Base-by-base conservation (phyloP, 768 basidiomycete genomes). In the Xerocomus potaroensis region DNA sequence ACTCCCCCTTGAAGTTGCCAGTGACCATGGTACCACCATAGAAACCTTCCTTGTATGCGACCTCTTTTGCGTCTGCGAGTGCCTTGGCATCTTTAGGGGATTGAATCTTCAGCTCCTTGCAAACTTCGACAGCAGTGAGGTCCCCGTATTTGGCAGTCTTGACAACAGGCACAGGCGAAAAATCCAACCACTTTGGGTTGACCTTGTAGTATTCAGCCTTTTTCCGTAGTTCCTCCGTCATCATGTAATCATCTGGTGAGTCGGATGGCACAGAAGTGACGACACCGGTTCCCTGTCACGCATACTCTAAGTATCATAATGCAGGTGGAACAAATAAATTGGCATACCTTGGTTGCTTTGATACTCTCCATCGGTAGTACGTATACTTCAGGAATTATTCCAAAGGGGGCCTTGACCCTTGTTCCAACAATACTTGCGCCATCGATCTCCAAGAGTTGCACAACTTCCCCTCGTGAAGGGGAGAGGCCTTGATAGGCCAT, bases 361-460 rank as follows among this genome's bases (percentile, higher is more conserved):
- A 98, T 92, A 55, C 85, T 89, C 55, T 99, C 96, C 96, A 99
- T 99, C n/a, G 96, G 96, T 47, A 99, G 69, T 37, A 99, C 91
- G 60, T 93, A 93, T 22, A 97, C 89, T 67, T 95, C 84, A 0
- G 87, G 80, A 63, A 84, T 78, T 41, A 92, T 57, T 19, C 83
- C 79, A 52, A 89, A 83, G 1, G 95, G 93, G 1, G 95, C 94
- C 51, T 83, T 84, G 67, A 98, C 83, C 60, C 81, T 91, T 18
- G 93, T 87, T 4, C 96, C 96, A 46, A 98, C 72, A 31, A 98
- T 71, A 49, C 80, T 80, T 9, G 80, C 67, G 8, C 96, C 96
- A 31, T 81, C 80, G 46, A 98, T 72, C 65, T 91, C 87, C 14
- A 78, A 68, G 42, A 97, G 69, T 62, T 89, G 81, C 38, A 81